phyloP scores from a whole-genome alignment of 495 filamentous ascomycete genomes.

The Glonium stellatum region DNA sequence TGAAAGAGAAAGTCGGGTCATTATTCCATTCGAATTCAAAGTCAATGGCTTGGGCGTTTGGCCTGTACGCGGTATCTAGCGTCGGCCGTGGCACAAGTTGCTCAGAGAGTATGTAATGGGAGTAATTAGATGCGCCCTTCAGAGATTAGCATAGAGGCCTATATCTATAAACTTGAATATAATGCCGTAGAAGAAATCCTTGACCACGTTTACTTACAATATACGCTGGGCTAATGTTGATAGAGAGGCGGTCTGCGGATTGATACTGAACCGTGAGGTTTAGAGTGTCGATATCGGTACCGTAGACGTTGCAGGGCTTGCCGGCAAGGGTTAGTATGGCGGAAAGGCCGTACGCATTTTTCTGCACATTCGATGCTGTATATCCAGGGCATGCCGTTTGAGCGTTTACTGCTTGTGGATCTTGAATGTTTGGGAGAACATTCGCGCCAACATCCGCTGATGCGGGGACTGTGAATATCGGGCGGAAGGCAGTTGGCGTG shows the following conservation, averaged over 20 bases:
- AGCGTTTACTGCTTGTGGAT: conserved; percentile 62
- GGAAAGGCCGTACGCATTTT: conserved; percentile 43
- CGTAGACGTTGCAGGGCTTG: conserved; percentile 54
- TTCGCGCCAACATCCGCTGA: conserved; percentile 49
- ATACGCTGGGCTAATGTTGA: conserved; percentile 54
- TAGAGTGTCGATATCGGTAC: conserved; percentile 54
- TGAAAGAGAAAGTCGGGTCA: conserved; percentile 55
- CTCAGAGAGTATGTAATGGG: conserved; percentile 62
- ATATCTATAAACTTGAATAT: no score
- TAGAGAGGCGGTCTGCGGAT: conserved; percentile 46
- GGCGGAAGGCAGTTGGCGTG: conserved; percentile 15
- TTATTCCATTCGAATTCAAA: conserved; percentile 54
- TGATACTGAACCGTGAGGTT: conserved; percentile 52
- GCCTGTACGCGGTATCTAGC: conserved; percentile 37
- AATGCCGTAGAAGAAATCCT: no score
- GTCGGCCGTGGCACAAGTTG: conserved; percentile 54
- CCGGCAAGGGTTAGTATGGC: conserved; percentile 51
- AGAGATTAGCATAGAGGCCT: no score
- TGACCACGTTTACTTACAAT: conserved; percentile 33
- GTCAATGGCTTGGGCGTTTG: conserved; percentile 39
- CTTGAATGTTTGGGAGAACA: conserved; percentile 63
- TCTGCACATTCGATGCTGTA: conserved; percentile 45
- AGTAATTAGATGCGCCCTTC: conserved; percentile 51
- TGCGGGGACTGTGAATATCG: conserved; percentile 51
- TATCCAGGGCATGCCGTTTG: conserved; percentile 64